Conservation (phyloP, 2,329 filamentous ascomycete genomes). For the Fusarium dimerum region DNA sequence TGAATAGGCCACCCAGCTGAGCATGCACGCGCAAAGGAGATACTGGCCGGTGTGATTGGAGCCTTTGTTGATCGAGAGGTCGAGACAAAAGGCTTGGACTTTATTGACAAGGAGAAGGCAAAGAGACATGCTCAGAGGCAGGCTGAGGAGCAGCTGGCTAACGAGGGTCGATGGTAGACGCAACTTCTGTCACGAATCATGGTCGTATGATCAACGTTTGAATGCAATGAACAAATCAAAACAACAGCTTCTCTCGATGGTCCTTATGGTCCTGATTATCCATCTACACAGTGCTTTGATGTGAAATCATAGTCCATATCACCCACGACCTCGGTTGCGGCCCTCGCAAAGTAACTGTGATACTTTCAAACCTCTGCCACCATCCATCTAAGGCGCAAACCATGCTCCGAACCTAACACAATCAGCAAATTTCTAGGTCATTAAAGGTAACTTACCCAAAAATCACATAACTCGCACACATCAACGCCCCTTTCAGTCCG, state of each 20-base stretch:
- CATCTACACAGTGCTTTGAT: too few species aligned
- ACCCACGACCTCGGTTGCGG: too few species aligned
- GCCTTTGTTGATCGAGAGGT: conserved; percentile 35
- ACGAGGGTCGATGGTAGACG: conserved; percentile 14
- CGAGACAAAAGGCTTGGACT: conserved; percentile 33
- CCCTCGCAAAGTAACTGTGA: too few species aligned
- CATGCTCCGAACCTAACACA: conserved; percentile 15
- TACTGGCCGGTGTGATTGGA: conserved; percentile 30
- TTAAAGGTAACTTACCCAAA: conserved; percentile 37
- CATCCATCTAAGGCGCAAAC: conserved; percentile 10
- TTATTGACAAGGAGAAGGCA: conserved; percentile 29
- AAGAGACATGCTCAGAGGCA: conserved; percentile 31
- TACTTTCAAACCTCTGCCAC: too few species aligned
- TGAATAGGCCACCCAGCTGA: conserved; percentile 26
- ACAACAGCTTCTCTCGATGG: too few species aligned
- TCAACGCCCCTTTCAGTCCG: conserved; percentile 54
- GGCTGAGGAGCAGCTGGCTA: conserved; percentile 24
- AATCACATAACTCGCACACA: conserved; percentile 56
- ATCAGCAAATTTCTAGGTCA: rapidly evolving
- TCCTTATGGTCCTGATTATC: too few species aligned
- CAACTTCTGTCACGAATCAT: too few species aligned
- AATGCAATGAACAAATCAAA: too few species aligned
- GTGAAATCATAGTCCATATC: too few species aligned
- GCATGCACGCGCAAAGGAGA: conserved; percentile 33
- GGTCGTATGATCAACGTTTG: too few species aligned